Evolutionary conservation across 495 filamentous ascomycete genomes (phyloP).

Genomic region (Aspergillus coremiiformis): DNA sequence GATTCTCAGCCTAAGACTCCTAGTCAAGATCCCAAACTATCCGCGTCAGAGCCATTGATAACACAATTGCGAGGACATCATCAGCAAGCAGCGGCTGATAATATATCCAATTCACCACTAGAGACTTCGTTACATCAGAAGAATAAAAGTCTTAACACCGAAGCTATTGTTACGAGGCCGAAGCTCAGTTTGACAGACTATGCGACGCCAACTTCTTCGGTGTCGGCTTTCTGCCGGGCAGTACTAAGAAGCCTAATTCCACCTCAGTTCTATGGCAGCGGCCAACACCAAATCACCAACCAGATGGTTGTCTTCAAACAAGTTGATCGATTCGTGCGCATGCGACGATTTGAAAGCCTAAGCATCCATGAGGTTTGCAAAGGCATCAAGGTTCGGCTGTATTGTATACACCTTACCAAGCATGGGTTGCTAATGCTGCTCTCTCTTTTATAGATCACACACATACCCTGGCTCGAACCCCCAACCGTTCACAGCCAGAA

Average conservation of each 20-base stretch:
- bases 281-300: conserved; percentile 48
- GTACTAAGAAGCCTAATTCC: conserved; percentile 71
- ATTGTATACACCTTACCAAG: neutral
- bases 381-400: conserved; percentile 57
- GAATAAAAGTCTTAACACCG: too few species aligned
- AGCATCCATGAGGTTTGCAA: conserved; percentile 72
- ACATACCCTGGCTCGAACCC: conserved; percentile 66
- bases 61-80: conserved; percentile 21
- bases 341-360: conserved; percentile 75
- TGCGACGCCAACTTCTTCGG: conserved; percentile 58
- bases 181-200: conserved; percentile 53
- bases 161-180: conserved; percentile 5
- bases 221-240: conserved; percentile 85
- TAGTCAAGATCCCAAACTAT: conserved; percentile 8
- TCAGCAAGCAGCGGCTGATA: neutral
- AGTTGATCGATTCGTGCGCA: conserved; percentile 66
- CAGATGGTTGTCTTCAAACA: conserved; percentile 50
- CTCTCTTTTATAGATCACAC: conserved; percentile 43
- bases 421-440: conserved; percentile 1
- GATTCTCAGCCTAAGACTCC: conserved; percentile 9
- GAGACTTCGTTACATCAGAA: neutral
- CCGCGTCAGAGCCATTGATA: conserved; percentile 18
- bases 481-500: conserved; percentile 21
- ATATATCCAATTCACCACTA: neutral
- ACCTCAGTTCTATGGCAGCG: conserved; percentile 62